Conservation (phyloP, 495 filamentous ascomycete species). For the Haplographium delicatum region DNA sequence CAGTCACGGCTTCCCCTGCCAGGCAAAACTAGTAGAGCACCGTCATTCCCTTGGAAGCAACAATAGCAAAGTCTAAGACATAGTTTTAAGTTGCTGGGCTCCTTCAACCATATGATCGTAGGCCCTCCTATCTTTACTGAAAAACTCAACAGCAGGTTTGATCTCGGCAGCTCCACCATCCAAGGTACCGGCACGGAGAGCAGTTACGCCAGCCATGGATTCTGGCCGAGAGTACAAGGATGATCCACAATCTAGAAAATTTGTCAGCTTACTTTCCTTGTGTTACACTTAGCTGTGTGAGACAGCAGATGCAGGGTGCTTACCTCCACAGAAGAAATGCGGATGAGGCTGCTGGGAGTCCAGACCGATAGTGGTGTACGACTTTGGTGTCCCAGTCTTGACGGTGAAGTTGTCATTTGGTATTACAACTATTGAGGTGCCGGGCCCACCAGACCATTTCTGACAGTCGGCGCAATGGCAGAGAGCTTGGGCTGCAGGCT, state of each 20-base stretch:
- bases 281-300: no score
- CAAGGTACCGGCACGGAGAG: constrained; percentile 37
- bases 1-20: no score
- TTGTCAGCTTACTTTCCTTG: no score
- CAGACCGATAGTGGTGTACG: constrained; percentile 32
- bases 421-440: constrained; percentile 41
- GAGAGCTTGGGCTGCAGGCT: constrained; percentile 32
- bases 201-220: constrained; percentile 36
- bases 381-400: constrained; percentile 34
- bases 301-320: not conserved
- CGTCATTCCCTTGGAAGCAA: no score
- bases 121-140: constrained; percentile 36
- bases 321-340: constrained; percentile 39
- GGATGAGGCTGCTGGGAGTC: constrained; percentile 41
- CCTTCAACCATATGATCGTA: constrained; percentile 32
- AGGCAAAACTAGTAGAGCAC: no score
- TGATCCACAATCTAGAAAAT: constrained; percentile 37
- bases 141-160: constrained; percentile 39
- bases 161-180: constrained; percentile 31
- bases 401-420: constrained; percentile 35
- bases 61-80: no score
- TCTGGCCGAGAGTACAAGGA: constrained; percentile 39
- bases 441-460: constrained; percentile 43
- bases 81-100: constrained; percentile 33
- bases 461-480: constrained; percentile 48